Base-by-base conservation (phyloP, 1,139 yeast species). In the Scheffersomyces illinoinensis region DNA sequence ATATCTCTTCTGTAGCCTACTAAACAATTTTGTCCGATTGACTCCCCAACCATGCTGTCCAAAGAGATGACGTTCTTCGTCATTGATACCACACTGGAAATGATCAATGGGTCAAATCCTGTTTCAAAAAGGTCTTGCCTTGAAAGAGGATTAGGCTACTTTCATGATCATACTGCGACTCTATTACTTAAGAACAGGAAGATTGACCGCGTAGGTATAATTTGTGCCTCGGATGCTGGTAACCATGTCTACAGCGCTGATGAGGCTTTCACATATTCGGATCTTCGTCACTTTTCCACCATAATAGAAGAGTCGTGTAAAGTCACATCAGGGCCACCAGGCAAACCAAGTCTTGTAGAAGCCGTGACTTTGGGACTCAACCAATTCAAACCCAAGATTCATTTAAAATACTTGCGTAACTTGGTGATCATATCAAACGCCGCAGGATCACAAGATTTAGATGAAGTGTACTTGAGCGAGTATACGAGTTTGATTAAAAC, bases 131-230 rank as follows among this genome's bases (percentile, higher is more conserved):
- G 50, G 49, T 8, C 39, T 5, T 21, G 26, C 49, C 51, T 54
- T 14, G 57, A 53, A 4, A 50, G 53, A 2, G 56, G 53, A 23
- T 66, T 81, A 59, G 70, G 72, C 47, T 83, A 81, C 63, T 72
- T 85, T 18, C 72, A 76, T 62, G 82, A 82, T 59, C 70, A 76
- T 48, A 71, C 85, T 23, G 68, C 80, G 4, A 71, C 76, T 47
- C 83, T 85, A 61, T 76, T 81, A 52, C 60, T 82, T 58, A 75
- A 79, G 56, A 88, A 79, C 5, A 76, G 91, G 53, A 87, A 86
- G 66, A 82, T 87, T 4, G 92, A 88, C 64, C 74, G 75, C 51
- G 77, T 86, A 1, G 83, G 86, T 0, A 69, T 86, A 3, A 72
- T 85, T 1, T 73, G 78, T 7, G 61, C 66, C 48, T 72, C 73